Evolutionary conservation across 2,329 filamentous ascomycete genomes (phyloP), one percentile per base, ranked within the genome.

Genomic region (Niveomyces coronatus): DNA sequence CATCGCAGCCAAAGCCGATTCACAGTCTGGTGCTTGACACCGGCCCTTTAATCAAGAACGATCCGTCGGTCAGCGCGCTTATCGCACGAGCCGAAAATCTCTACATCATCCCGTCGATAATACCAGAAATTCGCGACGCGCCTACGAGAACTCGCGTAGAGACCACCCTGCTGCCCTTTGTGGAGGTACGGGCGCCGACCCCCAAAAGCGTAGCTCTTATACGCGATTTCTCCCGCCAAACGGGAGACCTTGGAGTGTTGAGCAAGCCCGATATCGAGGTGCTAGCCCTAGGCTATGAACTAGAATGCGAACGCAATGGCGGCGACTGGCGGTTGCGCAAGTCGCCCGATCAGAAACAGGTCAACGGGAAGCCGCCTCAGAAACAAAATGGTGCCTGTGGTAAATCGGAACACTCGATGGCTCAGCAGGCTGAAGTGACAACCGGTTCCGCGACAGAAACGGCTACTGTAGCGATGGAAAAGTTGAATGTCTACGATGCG

Each of bases 1-100:
- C 14, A 23, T 36, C 31, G 23, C 17, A 9, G 14, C 27, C 30
- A 19, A 94, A 88, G 56, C 72, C 80, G 1, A 77, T 94, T 35
- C 79, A 93, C 63, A 82, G 81, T 38, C 76, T 96, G 36, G 74
- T 96, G 19, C 72, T 98, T 48, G 91, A 98, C 56, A 83, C 91
- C 3, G 89, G 88, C 18, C 87, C 89, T 7, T 78, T 98, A 44
- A 88, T 98, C 58, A 89, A 89, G 56, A 95, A 95, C 63, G 82
- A 91, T 47, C 86, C 89, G 10, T 69, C 85, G 9, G 76, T 91
- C 17, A 93, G 85, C 31, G 85, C 83, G 0, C 76, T 98, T 9
- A 67, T 94, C 36, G 71, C 75, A 26, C 79, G 85, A 55, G 79
- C 86, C 33, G 80, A 91, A 52, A 67, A 72, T 42, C 70, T 95